Conservation (phyloP, 2,329 filamentous ascomycete species). For the Juglanconis juglandina region DNA sequence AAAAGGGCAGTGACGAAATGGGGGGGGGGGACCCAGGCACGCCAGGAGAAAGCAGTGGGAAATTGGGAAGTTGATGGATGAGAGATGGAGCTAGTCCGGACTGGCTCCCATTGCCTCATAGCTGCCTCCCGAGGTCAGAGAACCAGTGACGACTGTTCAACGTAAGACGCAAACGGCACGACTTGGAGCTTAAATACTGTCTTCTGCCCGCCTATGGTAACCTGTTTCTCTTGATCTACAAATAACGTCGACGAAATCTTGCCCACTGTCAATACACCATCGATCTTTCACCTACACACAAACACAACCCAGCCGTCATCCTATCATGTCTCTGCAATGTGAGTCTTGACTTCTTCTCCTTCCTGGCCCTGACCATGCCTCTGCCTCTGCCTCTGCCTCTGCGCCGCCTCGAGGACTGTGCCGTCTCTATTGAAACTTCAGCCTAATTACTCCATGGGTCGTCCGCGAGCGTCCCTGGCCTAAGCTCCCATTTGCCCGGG, state of each 20-base stretch:
- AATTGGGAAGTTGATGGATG: background rate
- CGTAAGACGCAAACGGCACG: conserved; percentile 10
- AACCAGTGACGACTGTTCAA: conserved; percentile 17
- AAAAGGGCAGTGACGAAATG: conserved; percentile 16
- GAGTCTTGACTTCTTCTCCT: conserved; percentile 27
- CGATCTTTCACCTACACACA: background rate
- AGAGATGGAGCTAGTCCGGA: background rate
- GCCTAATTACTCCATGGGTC: too few relatives aligned
- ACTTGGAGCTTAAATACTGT: background rate
- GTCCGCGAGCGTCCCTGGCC: too few relatives aligned
- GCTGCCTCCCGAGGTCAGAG: background rate
- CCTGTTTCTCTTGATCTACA: too few relatives aligned
- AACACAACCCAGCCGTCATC: conserved; percentile 1
- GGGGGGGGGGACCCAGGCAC: background rate
- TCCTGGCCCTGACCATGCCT: background rate
- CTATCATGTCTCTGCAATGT: conserved; percentile 58
- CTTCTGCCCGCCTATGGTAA: too few relatives aligned
- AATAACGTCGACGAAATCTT: background rate
- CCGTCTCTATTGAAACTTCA: too few relatives aligned
- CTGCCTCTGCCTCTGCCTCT: too few relatives aligned
- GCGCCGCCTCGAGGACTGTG: too few relatives aligned
- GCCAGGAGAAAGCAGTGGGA: background rate
- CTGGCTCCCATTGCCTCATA: conserved; percentile 16
- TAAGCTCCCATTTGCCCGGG: too few relatives aligned
- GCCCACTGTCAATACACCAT: background rate